Base-by-base conservation (phyloP, 352 stramenopile genomes). In the Phytophthora sojae region DNA sequence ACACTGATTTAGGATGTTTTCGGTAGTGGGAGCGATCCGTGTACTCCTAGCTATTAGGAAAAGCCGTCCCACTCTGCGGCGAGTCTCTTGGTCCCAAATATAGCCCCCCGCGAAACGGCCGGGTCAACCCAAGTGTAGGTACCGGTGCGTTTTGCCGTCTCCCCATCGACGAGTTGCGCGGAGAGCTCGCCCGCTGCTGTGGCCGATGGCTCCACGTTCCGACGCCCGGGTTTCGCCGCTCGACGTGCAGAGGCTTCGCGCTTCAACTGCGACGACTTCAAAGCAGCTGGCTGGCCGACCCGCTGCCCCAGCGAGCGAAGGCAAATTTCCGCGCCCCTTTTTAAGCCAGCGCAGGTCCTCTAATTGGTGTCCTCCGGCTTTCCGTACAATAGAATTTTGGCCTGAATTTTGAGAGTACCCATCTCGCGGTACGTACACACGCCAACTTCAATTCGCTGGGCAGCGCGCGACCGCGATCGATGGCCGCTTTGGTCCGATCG, bases 391-490 rank as follows among this genome's bases (percentile, higher is more conserved):
- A 23, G 56, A 73, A 77, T 69, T 65, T 77, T 77, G 52, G 54
- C 8, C 39, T 9, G 39, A 72, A 72, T 52, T 72, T 72, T 72
- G 52, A 44, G 17, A 55, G 57, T 54, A 63, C 57, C 42, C 57
- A 63, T 63, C 57, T 49, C 55, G 55, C 32, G 35, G 55, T 61
- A 60, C 55, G 55, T 15, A 61, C 60, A 39, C 25, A 5, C 26
- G 30, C 8, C 62, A 75, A 70, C 67, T 75, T 71, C 61, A 66
- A 75, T 75, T 72, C 57, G 64, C 59, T 62, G 64, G 26, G 45
- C 39, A 19, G 45, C 45, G n/a, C n/a, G 45, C 21, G 21, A 21
- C 21, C 39, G 39, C 14, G 39, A 12, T 39, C 14, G 39, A 12
- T 39, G 32, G 32, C 9, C 7, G 32, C 32, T 39, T 39, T 15